A percentile compares a stretch with the other conserved stretches of the same genome.
These are phyloP conservation scores for Mycena vulgaris DNA, from an alignment of 768 basidiomycete species.

Conservation along the genomic window DNA sequence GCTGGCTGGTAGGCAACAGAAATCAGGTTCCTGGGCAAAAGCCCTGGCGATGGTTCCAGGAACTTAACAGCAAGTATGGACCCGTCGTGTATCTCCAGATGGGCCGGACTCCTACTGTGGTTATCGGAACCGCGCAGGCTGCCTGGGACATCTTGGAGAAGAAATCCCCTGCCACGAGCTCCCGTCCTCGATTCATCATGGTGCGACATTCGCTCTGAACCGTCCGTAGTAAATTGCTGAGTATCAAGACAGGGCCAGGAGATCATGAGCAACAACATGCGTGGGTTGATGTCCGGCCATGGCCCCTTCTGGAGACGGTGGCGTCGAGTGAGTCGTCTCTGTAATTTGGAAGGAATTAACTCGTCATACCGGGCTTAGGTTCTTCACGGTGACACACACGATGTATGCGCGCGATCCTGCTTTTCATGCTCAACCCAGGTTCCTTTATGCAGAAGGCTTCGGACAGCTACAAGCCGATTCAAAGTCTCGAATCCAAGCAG, in stretches of 20 bases:
- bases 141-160: constrained; percentile 66
- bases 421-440: neutral
- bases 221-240: neutral
- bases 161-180: constrained; percentile 63
- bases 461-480: constrained; percentile 61
- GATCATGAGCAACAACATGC: constrained; percentile 62
- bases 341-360: neutral
- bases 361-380: constrained; percentile 45
- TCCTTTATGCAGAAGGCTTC: constrained; percentile 49
- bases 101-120: constrained; percentile 41
- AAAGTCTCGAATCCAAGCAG: constrained; percentile 63
- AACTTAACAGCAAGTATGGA: constrained; percentile 64
- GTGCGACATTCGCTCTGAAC: constrained; percentile 44
- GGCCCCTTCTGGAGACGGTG: constrained; percentile 63
- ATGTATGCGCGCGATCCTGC: neutral
- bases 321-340: constrained; percentile 55
- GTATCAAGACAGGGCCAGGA: constrained; percentile 52
- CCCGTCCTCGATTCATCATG: constrained; percentile 63
- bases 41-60: constrained; percentile 65
- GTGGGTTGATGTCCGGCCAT: constrained; percentile 62
- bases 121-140: constrained; percentile 61
- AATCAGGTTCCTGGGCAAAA: constrained; percentile 61
- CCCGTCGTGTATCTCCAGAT: constrained; percentile 9
- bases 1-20: constrained; percentile 57
- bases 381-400: constrained; percentile 50